phyloP scores from a whole-genome alignment of 208 protist genomes.

The Crithidia mellificae region DNA sequence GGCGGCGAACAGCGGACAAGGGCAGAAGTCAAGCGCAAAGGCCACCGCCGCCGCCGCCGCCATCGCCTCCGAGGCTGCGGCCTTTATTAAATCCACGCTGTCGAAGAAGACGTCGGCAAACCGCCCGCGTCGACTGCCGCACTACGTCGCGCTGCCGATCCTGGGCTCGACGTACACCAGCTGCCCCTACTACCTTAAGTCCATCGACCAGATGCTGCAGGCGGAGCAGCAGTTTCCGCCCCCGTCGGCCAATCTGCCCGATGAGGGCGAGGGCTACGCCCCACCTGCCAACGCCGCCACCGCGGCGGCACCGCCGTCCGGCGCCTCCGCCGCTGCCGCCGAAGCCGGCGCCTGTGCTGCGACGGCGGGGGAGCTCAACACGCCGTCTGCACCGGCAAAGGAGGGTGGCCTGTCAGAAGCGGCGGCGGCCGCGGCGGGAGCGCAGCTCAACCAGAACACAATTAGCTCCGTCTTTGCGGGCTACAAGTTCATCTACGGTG shows the following conservation, averaged over 20 bases:
- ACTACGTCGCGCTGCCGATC: slow-evolving; percentile 55
- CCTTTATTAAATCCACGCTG: slow-evolving; percentile 37
- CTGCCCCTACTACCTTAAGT: slow-evolving; percentile 60
- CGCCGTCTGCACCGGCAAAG: neutral
- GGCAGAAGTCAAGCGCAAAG: slow-evolving; percentile 2
- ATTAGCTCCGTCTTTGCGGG: slow-evolving; percentile 38
- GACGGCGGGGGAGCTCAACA: too few species aligned
- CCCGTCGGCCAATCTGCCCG: slow-evolving; percentile 27
- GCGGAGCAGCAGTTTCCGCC: slow-evolving; percentile 43
- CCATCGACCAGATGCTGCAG: slow-evolving; percentile 50
- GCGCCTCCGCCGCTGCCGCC: neutral
- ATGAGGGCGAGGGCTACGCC: slow-evolving; percentile 25
- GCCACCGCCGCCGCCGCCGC: slow-evolving; percentile 16
- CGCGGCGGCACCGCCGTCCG: neutral
- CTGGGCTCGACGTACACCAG: slow-evolving; percentile 45
- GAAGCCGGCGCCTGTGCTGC: too few species aligned
- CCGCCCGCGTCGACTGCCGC: slow-evolving; percentile 16
- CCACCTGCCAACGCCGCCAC: slow-evolving; percentile 5
- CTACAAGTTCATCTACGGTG: slow-evolving; percentile 29
- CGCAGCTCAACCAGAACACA: slow-evolving; percentile 13
- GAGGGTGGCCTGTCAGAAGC: neutral
- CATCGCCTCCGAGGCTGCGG: slow-evolving; percentile 21
- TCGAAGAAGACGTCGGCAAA: slow-evolving; percentile 12
- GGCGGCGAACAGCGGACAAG: neutral
- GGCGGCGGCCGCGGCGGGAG: neutral